A percentile compares a stretch with the other conserved stretches of the same genome.
phyloP scores from a whole-genome alignment of 2,329 filamentous ascomycete species.

The Macrophomina pseudophaseolina region DNA sequence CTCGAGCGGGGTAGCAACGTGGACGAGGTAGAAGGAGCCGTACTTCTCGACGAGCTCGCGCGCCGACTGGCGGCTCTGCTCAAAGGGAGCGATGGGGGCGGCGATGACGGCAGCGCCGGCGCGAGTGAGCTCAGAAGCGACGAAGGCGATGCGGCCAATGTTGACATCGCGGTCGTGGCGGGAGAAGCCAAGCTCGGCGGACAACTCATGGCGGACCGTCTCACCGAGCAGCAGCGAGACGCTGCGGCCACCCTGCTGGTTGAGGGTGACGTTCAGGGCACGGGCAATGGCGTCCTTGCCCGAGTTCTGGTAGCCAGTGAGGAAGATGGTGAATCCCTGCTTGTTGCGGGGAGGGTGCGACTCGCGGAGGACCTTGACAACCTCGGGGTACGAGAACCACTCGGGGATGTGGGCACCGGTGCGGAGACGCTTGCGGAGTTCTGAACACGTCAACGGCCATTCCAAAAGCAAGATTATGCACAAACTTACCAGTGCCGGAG shows the following conservation, averaged over 20 bases:
- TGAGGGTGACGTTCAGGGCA: slow-evolving; percentile 93
- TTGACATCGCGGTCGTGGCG: slow-evolving; percentile 91
- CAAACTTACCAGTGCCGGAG: slow-evolving; percentile 51
- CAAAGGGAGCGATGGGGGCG: slow-evolving; percentile 93
- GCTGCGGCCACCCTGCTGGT: slow-evolving; percentile 94
- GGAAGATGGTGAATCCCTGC: slow-evolving; percentile 98
- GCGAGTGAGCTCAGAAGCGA: slow-evolving; percentile 91
- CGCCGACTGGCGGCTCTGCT: slow-evolving; percentile 75
- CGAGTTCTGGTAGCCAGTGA: slow-evolving; percentile 94
- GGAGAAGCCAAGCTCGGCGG: slow-evolving; percentile 93
- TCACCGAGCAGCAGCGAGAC: slow-evolving; percentile 95
- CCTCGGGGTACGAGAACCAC: slow-evolving; percentile 99
- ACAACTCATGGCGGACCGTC: slow-evolving; percentile 91
- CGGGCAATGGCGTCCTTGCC: slow-evolving; percentile 97
- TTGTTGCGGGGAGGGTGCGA: slow-evolving; percentile 88
- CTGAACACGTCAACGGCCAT: slow-evolving; percentile 60
- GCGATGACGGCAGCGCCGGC: slow-evolving; percentile 94
- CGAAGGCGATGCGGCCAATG: slow-evolving; percentile 94
- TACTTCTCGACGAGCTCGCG: slow-evolving; percentile 85
- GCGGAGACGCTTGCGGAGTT: slow-evolving; percentile 88
- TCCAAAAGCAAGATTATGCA: neutral
- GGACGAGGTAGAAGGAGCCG: slow-evolving; percentile 92
- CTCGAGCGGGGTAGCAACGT: slow-evolving; percentile 91
- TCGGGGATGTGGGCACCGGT: slow-evolving; percentile 94
- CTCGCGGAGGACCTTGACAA: slow-evolving; percentile 93